Base-by-base conservation (phyloP, 202 grass and related monocot species). In the Schoenoplectus triqueter region DNA sequence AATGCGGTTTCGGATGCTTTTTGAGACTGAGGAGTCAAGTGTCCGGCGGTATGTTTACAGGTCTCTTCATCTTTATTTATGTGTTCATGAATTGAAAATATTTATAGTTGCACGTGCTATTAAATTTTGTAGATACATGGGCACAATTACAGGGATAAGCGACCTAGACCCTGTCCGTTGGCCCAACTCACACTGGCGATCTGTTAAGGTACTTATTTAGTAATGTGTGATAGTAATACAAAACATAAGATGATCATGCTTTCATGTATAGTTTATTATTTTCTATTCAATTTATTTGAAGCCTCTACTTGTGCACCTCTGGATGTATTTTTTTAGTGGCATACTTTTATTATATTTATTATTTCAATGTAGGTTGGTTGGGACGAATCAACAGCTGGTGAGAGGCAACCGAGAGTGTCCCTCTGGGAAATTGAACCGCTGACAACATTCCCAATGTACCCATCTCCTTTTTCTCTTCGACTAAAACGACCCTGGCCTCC, bases 1-100 rank as follows among this genome's bases (percentile, higher is more conserved):
- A 31, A 99, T 99, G 93, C 97, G 97, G 48, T 99, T 99, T 84
- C 85, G 97, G 83, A 99, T 99, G 97, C 97, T 99, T 87, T 99
- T 99, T 85, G 97, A 99, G 89, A 99, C 96, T 51, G 96, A 99
- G 85, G 96, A 99, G 15, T 99, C 96, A 18, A 99, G 96, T 73
- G 93, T 99, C 78, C 85, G 96, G 66, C 86, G 96, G 96, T 96
- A 86, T 71, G 73, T 50, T 76, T 46, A 65, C 66, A 67, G 67
- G 44, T 22, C 22, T 69, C 51, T 69, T 63, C 69, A 50, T 65
- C 59, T 62, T 76, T 46, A 64, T 77, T 49, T 15, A 77, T 47
- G 6, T 10, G 40, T 86, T 47, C 22, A 41, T 11, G 4, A 20
- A 2, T 59, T 11, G 15, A 81, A 2, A 13, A 55, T 69, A 67